phyloP scores from a whole-genome alignment of 1,139 yeast genomes.

The Candida neerlandica region DNA sequence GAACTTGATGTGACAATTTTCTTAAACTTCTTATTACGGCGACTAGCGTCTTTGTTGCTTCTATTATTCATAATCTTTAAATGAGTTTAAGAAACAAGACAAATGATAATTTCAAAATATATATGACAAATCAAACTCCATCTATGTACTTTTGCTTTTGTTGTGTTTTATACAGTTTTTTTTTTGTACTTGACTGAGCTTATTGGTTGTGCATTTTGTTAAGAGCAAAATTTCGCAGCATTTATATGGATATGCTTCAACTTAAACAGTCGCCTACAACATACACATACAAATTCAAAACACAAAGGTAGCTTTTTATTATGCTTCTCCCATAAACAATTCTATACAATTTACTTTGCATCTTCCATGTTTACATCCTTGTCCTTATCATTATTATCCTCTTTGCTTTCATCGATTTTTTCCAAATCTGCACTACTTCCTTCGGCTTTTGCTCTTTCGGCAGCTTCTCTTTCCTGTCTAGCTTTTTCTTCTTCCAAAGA shows the following conservation, averaged over 20 bases:
- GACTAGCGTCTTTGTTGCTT: background rate
- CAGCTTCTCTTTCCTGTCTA: conserved; percentile 66
- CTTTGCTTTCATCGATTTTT: conserved; percentile 38
- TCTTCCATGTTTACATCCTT: conserved; percentile 20
- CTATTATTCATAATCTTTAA: background rate
- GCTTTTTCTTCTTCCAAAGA: conserved; percentile 82
- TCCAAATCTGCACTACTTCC: conserved; percentile 26
- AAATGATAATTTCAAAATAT: background rate
- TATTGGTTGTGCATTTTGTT: background rate
- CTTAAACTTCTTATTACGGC: conserved; percentile 2
- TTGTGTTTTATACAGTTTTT: background rate
- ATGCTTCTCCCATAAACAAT: background rate
- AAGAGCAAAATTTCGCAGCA: conserved; percentile 1
- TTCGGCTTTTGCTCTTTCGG: conserved; percentile 38
- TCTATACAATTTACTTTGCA: conserved; percentile 10
- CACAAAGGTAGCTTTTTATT: background rate
- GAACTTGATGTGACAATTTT: background rate
- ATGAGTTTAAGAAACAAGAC: background rate
- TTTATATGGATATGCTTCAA: conserved; percentile 3
- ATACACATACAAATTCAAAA: background rate
- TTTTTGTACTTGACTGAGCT: background rate
- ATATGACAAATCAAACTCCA: background rate
- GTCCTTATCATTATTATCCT: conserved; percentile 21
- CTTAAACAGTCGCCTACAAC: background rate
- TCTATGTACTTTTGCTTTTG: background rate